phyloP scores from a whole-genome alignment of 108 stramenopile genomes.

The Epithemia pelagica region DNA sequence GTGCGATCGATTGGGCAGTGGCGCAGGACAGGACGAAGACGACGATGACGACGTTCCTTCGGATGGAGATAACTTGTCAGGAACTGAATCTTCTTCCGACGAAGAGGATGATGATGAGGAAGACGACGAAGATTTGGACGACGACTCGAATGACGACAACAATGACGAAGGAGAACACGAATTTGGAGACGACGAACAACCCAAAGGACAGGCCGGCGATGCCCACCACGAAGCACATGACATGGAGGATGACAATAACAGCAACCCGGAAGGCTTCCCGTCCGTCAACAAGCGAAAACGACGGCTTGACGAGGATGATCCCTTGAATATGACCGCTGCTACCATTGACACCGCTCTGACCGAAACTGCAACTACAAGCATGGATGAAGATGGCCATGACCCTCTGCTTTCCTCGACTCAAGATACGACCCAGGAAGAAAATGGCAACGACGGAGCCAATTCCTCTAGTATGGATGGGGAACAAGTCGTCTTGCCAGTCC shows the following conservation, averaged over 20 bases:
- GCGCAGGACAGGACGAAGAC: constrained; percentile 43
- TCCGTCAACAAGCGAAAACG: neutral
- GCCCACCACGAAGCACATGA: constrained; percentile 27
- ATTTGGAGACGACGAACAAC: constrained; percentile 12
- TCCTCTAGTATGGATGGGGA: constrained; percentile 21
- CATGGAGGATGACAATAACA: constrained; percentile 11
- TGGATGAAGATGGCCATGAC: constrained; percentile 7
- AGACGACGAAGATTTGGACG: constrained; percentile 26
- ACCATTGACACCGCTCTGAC: constrained; percentile 3
- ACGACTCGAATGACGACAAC: constrained; percentile 30
- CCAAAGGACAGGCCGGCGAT: neutral
- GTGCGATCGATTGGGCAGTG: constrained; percentile 59
- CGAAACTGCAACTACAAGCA: neutral
- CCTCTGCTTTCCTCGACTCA: neutral
- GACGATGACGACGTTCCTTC: constrained; percentile 41
- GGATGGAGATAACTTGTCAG: constrained; percentile 83
- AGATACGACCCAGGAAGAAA: constrained; percentile 9
- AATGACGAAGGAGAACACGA: constrained; percentile 41
- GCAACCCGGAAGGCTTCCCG: constrained; percentile 7
- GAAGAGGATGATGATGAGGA: constrained; percentile 40
- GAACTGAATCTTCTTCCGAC: constrained; percentile 33
- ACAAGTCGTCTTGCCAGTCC: neutral
- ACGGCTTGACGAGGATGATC: constrained; percentile 29
- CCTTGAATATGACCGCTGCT: constrained; percentile 17
- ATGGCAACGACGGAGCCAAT: neutral